Conservation (phyloP, 1,284 basidiomycete species). For the Rhodofomes roseus region DNA sequence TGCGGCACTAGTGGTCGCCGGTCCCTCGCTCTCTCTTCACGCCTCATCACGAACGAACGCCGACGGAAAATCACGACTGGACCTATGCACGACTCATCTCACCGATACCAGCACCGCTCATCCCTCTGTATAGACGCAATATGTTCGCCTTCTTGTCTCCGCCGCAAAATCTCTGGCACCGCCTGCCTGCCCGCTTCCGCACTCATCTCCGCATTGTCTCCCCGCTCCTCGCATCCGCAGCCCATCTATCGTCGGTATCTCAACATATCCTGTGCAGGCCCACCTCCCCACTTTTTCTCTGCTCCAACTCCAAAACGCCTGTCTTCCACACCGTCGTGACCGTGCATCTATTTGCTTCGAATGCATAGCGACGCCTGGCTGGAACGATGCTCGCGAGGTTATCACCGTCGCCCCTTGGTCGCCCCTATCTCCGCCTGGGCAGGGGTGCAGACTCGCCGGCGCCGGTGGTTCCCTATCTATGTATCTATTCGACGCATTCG, state of each 20-base stretch:
- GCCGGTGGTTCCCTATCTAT: constrained; percentile 6
- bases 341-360: constrained; percentile 5
- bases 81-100: constrained; percentile 9
- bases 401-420: too few species aligned
- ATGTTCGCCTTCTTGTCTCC: not conserved
- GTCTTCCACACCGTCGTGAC: not conserved
- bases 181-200: not conserved
- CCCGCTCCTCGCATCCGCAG: not conserved
- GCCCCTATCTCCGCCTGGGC: constrained; percentile 4
- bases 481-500: constrained; percentile 4
- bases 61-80: constrained; percentile 11
- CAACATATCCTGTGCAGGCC: constrained; percentile 7
- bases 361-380: constrained; percentile 1
- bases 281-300: not conserved
- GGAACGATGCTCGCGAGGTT: not conserved
- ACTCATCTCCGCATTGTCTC: not conserved
- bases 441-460: not conserved
- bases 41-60: not conserved
- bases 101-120: not conserved
- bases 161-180: not conserved
- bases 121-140: not conserved
- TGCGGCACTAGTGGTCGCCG: not conserved
- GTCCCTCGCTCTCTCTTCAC: not conserved
- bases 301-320: not conserved
- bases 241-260: constrained; percentile 7